Percentiles rank a stretch among this genome's conserved stretches.
Conservation (phyloP, 1,284 basidiomycete species). For the Ceratobasidium sp. region DNA sequence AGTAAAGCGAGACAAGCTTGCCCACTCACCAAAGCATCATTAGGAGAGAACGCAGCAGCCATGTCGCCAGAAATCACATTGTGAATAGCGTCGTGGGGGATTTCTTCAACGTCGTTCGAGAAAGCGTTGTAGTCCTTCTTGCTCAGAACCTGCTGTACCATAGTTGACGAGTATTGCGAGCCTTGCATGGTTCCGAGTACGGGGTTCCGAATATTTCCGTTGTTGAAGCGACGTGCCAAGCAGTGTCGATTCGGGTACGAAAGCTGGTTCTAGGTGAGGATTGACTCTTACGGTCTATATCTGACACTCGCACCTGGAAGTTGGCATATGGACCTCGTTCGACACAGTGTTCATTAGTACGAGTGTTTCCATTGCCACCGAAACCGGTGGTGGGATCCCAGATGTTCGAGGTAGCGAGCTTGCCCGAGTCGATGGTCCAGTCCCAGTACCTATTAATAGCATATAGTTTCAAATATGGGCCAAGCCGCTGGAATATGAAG, state of each 20-base stretch:
- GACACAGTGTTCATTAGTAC: constrained; percentile 24
- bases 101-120: constrained; percentile 20
- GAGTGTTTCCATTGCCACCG: constrained; percentile 40
- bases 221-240: constrained; percentile 38
- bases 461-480: no score
- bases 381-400: constrained; percentile 37
- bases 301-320: constrained; percentile 23
- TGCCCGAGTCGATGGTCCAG: constrained; percentile 42
- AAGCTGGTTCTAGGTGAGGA: background rate
- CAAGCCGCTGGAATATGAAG: background rate
- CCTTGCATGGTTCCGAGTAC: constrained; percentile 39
- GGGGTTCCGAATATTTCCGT: constrained; percentile 16
- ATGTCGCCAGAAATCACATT: constrained; percentile 41
- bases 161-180: constrained; percentile 21
- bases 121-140: constrained; percentile 15
- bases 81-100: constrained; percentile 34
- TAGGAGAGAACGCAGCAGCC: constrained; percentile 41
- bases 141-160: constrained; percentile 13
- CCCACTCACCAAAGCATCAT: constrained; percentile 32
- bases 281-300: background rate
- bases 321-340: constrained; percentile 34
- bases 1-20: background rate
- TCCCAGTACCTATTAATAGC: constrained; percentile 37
- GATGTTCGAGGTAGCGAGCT: constrained; percentile 30
- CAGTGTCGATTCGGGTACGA: constrained; percentile 30